These are phyloP conservation scores for Phellinidium pouzarii DNA, from an alignment of 1,284 basidiomycete genomes.

Conservation along the genomic window DNA sequence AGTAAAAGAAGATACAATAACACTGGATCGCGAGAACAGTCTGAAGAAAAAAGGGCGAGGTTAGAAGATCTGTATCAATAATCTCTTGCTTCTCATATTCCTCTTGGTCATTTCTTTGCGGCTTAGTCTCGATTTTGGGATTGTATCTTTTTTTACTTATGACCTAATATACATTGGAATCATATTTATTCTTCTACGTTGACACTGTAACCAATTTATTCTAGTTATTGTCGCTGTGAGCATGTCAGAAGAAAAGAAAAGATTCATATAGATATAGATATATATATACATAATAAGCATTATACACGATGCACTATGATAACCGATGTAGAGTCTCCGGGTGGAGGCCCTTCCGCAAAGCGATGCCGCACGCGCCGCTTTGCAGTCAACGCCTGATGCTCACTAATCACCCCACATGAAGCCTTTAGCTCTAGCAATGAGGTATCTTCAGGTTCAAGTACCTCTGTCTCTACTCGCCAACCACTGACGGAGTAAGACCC, in stretches of 20 bases:
- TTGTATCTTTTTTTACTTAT: too few species aligned
- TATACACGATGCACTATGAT: conserved; percentile 13
- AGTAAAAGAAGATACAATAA: conserved; percentile 7
- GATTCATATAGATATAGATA: background rate
- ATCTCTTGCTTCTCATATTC: background rate
- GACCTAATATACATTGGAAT: too few species aligned
- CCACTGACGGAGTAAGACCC: conserved; percentile 58
- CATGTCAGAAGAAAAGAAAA: too few species aligned
- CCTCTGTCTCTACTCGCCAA: conserved; percentile 62
- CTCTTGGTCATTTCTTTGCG: too few species aligned
- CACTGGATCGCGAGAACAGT: background rate
- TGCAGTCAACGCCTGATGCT: background rate
- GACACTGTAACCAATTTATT: too few species aligned
- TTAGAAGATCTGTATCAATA: background rate
- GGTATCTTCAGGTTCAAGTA: conserved; percentile 26
- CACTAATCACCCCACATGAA: background rate
- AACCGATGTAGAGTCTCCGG: background rate
- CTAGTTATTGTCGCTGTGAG: too few species aligned
- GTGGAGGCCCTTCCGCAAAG: conserved; percentile 11
- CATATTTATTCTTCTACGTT: too few species aligned
- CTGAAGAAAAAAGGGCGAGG: conserved; percentile 14
- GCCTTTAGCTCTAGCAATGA: background rate
- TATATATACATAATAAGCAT: background rate
- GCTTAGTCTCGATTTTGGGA: too few species aligned
- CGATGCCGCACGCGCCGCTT: conserved; percentile 11